These are phyloP conservation scores for Phytophthora pluvialis DNA, from an alignment of 352 stramenopile genomes.

Conservation along the genomic window DNA sequence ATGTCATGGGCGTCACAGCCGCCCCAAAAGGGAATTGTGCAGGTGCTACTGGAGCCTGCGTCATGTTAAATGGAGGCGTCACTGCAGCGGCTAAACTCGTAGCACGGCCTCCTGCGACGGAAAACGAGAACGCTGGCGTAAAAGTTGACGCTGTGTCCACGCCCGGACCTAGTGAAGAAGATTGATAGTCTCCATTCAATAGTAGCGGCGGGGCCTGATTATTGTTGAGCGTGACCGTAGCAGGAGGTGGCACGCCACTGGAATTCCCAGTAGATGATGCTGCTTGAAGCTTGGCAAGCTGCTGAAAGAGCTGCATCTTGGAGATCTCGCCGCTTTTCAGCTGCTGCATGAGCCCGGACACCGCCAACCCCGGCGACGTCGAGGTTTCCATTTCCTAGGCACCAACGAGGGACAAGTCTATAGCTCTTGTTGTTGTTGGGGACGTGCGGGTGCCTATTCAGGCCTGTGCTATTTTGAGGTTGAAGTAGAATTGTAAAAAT, in stretches of 20 bases:
- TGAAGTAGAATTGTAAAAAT: background rate
- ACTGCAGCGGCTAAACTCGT: background rate
- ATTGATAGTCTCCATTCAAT: constrained; percentile 12
- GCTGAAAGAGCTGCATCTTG: constrained; percentile 87
- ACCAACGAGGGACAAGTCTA: background rate
- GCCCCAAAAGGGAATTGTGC: constrained; percentile 31
- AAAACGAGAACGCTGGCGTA: constrained; percentile 23
- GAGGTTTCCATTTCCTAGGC: constrained; percentile 45
- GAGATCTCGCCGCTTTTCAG: constrained; percentile 86
- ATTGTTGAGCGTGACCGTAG: constrained; percentile 2
- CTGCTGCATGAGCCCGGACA: constrained; percentile 83
- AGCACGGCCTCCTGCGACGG: constrained; percentile 10
- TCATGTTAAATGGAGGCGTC: background rate
- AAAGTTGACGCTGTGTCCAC: constrained; percentile 1
- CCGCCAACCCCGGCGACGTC: constrained; percentile 38
- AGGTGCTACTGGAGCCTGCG: constrained; percentile 8
- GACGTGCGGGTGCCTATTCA: background rate
- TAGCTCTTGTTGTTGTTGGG: background rate
- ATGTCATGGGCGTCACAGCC: constrained; percentile 19
- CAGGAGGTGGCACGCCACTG: constrained; percentile 6
- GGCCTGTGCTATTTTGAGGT: background rate
- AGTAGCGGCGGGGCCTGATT: background rate
- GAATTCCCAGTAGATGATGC: background rate
- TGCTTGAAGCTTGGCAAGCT: constrained; percentile 75
- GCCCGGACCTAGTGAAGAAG: background rate